Base-by-base conservation (phyloP, 169 alveolate species). In the Blepharisma undulans region DNA sequence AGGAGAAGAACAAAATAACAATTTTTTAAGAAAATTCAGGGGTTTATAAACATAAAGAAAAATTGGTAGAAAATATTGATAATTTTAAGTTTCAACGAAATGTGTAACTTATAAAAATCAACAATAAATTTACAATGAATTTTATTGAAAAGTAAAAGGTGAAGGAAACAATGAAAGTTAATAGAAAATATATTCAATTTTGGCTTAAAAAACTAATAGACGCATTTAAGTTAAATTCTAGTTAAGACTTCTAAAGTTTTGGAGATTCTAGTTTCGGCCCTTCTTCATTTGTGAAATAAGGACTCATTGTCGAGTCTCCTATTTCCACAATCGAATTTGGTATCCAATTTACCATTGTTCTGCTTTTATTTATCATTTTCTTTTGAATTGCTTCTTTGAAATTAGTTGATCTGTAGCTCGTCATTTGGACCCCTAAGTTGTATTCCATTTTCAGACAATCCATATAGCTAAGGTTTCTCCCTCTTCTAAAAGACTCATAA, bases 401-500 rank as follows among this genome's bases (percentile, higher is more conserved):
- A 48, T 48, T 48, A 12, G 66, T 48, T 48, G 66, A 48, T 5
- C 66, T 48, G 66, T 48, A 48, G 12, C 66, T 48, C 66, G 66
- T 48, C 66, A 48, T 48, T 18, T 48, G 66, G 0, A 48, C 66
- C 14, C 76, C n/a, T 72, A 88, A 34, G 87, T 88, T 88, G 19
- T 29, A 76, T n/a, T 88, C 92, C 78, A 22, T 21, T 18, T 76
- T 61, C 8, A 88, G 48, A 25, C 48, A n/a, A 12, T 88, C 85
- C 21, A 22, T 22, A 27, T 74, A 88, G 34, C 78, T 76, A 25
- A 88, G 34, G 79, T 76, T 60, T 72, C 92, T 36, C 19, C 97
- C 97, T 94, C 96, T 91, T 29, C 90, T 91, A 33, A 95, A 89
- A 79, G 94, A 77, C 81, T 96, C 97, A 59, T 87, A 91, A 12